Evolutionary conservation across 352 stramenopile genomes (phyloP).

Genomic region (Pythium rishiriense): DNA sequence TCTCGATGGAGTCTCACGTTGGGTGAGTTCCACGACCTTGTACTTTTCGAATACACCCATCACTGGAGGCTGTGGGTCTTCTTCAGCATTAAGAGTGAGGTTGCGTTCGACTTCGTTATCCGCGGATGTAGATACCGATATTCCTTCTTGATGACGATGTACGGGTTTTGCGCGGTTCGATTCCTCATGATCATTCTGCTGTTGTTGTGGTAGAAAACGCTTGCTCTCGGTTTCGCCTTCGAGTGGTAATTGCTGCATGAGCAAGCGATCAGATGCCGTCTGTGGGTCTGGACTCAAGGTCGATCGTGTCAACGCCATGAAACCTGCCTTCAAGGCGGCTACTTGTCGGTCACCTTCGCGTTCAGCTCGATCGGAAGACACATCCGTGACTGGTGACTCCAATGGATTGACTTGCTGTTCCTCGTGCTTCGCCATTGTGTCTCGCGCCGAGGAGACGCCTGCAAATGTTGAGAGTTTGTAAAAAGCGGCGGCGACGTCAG

Average conservation of each 20-base stretch:
- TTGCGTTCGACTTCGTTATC: background rate
- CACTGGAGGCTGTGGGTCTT: background rate
- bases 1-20: background rate
- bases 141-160: background rate
- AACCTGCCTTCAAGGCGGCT: background rate
- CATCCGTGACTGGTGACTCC: background rate
- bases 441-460: background rate
- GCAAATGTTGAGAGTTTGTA: background rate
- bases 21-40: slow-evolving; percentile 17
- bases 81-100: background rate
- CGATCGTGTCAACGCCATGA: background rate
- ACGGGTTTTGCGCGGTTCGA: background rate
- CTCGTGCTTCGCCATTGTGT: background rate
- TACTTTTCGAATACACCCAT: slow-evolving; percentile 1
- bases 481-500: slow-evolving; percentile 3
- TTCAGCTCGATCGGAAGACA: background rate
- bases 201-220: background rate
- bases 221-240: background rate
- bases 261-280: background rate
- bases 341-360: background rate
- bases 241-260: background rate
- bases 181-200: background rate
- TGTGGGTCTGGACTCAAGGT: background rate
- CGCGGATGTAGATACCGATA: background rate
- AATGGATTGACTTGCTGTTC: background rate